Base-by-base conservation (phyloP, 2,329 filamentous ascomycete genomes). In the Ophiostoma triangulosporum region DNA sequence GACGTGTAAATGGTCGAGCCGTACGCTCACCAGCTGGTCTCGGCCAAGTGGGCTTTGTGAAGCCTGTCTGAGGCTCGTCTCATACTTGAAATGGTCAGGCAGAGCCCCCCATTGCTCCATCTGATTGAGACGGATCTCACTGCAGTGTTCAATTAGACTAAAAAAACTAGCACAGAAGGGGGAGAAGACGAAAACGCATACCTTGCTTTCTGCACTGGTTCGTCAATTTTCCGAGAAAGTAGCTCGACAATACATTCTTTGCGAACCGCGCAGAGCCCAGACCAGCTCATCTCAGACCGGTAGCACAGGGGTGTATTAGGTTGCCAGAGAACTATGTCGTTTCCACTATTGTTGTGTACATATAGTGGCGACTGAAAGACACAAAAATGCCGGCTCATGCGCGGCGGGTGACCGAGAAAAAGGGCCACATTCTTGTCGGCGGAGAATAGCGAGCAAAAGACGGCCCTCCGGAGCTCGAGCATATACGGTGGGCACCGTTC, bases 321-420 rank as follows among this genome's bases (percentile, higher is more conserved):
- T 9, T 17, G 46, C 46, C 46, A 48, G 29, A 48, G 22, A n/a
- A 32, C 27, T 1, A 48, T 48, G 5, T 40, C 17, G 1, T 48
- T 29, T 4, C 26, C 46, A 8, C 33, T 29, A 11, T 48, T 48
- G 12, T 32, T 17, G 9, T 48, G 46, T 11, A n/a, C n/a, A n/a
- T n/a, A n/a, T n/a, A 48, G 17, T 11, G 46, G 46, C 27, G 46
- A 32, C n/a, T 48, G 46, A 12, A 48, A 48, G 11, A 48, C 27
- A 33, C 46, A 48, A 48, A 48, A 48, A 9, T 24, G 46, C 12
- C 33, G 46, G 29, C 29, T 48, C 46, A 48, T 48, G 46, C 46
- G 46, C 8, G 46, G 46, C 9, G 46, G 46, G 9, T 29, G 46
- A 17, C 46, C 46, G 8, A 48, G 17, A 29, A 48, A 48, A n/a